Conservation (phyloP, 352 stramenopile genomes). For the Phytophthora sp. region DNA sequence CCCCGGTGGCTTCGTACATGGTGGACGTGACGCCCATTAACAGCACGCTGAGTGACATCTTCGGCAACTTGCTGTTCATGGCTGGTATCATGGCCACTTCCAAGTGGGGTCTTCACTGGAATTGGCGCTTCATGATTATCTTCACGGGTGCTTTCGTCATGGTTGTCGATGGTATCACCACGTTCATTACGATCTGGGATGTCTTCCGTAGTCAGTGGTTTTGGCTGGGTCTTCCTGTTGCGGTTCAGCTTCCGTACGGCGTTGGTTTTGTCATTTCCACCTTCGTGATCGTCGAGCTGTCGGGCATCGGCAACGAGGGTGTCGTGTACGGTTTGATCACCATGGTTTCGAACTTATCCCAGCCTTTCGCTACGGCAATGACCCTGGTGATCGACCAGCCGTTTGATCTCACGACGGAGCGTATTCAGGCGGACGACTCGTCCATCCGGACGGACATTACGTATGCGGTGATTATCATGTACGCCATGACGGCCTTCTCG, state of each 20-base stretch:
- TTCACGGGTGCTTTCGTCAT: constrained; percentile 13
- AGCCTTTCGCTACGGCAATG: constrained; percentile 28
- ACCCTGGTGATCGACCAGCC: constrained; percentile 28
- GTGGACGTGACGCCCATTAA: constrained; percentile 36
- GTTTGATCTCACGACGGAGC: constrained; percentile 31
- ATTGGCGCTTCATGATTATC: constrained; percentile 40
- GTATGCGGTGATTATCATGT: constrained; percentile 39
- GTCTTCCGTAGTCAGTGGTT: constrained; percentile 24
- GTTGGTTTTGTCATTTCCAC: constrained; percentile 21
- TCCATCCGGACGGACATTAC: constrained; percentile 32
- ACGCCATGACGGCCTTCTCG: constrained; percentile 32
- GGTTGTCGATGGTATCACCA: constrained; percentile 12
- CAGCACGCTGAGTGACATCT: constrained; percentile 31
- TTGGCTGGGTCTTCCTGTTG: constrained; percentile 13
- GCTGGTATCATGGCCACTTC: constrained; percentile 11
- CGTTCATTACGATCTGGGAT: constrained; percentile 20
- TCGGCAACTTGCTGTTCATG: constrained; percentile 35
- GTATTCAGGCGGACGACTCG: constrained; percentile 32
- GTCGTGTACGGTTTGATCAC: constrained; percentile 40
- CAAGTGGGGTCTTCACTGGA: constrained; percentile 30
- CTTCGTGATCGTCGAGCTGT: constrained; percentile 40
- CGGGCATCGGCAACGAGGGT: constrained; percentile 37
- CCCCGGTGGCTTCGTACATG: constrained; percentile 40
- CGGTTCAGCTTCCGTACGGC: constrained; percentile 11
- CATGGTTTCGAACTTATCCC: constrained; percentile 34